Base-by-base conservation (phyloP, 164 flowering plant genomes). In the Stephania japonica region DNA sequence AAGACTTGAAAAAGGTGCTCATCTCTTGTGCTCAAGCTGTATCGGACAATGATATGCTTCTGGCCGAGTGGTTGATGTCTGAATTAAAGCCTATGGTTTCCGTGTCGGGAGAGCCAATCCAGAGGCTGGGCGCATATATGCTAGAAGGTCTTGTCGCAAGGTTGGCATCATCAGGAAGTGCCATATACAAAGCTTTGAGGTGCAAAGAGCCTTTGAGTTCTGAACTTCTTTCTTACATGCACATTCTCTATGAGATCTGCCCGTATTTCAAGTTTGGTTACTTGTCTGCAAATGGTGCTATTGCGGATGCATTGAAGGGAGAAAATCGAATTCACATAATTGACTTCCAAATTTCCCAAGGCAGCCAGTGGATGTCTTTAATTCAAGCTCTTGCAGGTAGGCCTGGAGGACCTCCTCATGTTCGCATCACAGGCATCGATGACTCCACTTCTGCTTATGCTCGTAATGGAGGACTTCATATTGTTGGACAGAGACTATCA, bases 231-330 rank as follows among this genome's bases (percentile, higher is more conserved):
- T 88, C 97, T 5, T 87, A 90, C 78, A 91, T 91, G 94, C 88
- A 87, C 61, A 27, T 86, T 61, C 85, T 91, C n/a, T 91, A 83
- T 76, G 92, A 91, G 79, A 77, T 79, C 62, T 91, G 97, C 79
- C 97, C 97, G 7, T 90, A 88, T 74, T 91, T 89, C 86, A 91
- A 91, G 77, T 91, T 91, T 70, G 97, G 89, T 0, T 88, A 87
- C 59, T 72, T 89, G 86, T 90, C 97, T 5, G 94, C 94, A 38
- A 91, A 91, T 77, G 94, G 94, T 43, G 97, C 92, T 19, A 90
- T 91, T 62, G 93, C 88, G 24, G 97, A 91, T 70, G 97, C 94
- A 19, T 68, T 90, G 83, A 90, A 84, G 73, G 85, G 83, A 72
- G 97, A 91, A 78, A 80, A 73, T 64, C 71, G 72, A 32, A 76